Base-by-base conservation (phyloP, 177 flowering plant species). In the Vitis hybrid region DNA sequence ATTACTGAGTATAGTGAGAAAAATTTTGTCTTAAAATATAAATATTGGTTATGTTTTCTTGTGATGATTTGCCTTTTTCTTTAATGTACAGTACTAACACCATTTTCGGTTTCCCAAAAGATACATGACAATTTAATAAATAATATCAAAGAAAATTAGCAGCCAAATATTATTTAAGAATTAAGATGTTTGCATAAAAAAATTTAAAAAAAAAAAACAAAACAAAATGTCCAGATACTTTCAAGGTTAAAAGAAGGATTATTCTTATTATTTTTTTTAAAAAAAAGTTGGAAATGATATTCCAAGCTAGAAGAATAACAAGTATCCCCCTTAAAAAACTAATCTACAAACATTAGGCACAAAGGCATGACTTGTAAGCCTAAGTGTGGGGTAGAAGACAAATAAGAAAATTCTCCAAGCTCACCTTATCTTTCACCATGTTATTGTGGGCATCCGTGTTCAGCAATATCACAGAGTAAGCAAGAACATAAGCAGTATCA, bases 401-500 rank as follows among this genome's bases (percentile, higher is more conserved):
- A 23, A 71, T 14, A 51, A 11, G 15, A 70, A 69, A 12, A 64
- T 51, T 67, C 58, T 50, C 49, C 55, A 79, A 69, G 73, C 90
- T 72, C 72, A 94, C 99, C 99, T 96, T 96, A 72, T 92, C 97
- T 80, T 94, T 96, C 11, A 96, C 98, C 98, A 87, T 96, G 79
- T 50, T 85, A 76, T 94, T 96, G 74, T 96, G 99, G 56, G 99
- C 99, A 82, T 96, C 99, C 6, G 99, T 96, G 75, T 96, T 96
- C 66, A 96, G 97, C 99, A 96, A 55, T 79, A 96, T 96, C 68
- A 94, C 99, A 72, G 99, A 96, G 80, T 96, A 96, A 19, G 98
- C 99, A 74, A 96, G 99, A 82, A 96, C 98, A 79, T 96, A 96
- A 67, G 98, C 99, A 64, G 99, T 94, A 70, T 93, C 99, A 51